Percentiles rank a stretch among this genome's conserved stretches.
These are phyloP conservation scores for Aspergillus sp. DNA, from an alignment of 2,329 filamentous ascomycete genomes.

Conservation along the genomic window DNA sequence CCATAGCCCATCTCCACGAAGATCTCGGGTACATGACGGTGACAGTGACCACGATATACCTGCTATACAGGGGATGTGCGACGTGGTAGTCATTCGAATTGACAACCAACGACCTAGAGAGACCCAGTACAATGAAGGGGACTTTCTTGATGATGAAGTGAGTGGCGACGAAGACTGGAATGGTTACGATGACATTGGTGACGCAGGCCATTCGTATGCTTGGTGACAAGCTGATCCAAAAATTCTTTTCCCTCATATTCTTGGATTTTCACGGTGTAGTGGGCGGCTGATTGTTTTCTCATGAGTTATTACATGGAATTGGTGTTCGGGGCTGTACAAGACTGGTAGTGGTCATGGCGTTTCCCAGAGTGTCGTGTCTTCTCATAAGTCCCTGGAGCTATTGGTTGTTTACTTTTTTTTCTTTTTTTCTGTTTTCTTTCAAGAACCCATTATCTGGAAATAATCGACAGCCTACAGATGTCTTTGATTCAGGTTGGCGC, in stretches of 20 bases:
- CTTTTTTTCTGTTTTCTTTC: not conserved
- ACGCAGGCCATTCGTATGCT: conserved; percentile 28
- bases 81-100: conserved; percentile 62
- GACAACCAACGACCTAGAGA: conserved; percentile 66
- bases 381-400: not conserved
- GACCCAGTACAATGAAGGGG: conserved; percentile 60
- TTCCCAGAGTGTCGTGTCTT: not conserved
- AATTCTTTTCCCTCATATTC: not conserved
- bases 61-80: conserved; percentile 61
- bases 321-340: not conserved
- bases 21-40: conserved; percentile 14
- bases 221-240: not conserved
- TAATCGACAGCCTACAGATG: not conserved
- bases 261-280: not conserved
- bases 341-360: not conserved
- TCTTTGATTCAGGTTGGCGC: not conserved
- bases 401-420: not conserved
- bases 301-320: not conserved
- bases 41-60: conserved; percentile 16
- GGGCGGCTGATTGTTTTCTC: not conserved
- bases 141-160: conserved; percentile 64
- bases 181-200: conserved; percentile 47
- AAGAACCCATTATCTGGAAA: not conserved
- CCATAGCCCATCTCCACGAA: conserved; percentile 9
- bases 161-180: conserved; percentile 68